phyloP scores from a whole-genome alignment of 805 yeast species.

The Candida yuanshanica region DNA sequence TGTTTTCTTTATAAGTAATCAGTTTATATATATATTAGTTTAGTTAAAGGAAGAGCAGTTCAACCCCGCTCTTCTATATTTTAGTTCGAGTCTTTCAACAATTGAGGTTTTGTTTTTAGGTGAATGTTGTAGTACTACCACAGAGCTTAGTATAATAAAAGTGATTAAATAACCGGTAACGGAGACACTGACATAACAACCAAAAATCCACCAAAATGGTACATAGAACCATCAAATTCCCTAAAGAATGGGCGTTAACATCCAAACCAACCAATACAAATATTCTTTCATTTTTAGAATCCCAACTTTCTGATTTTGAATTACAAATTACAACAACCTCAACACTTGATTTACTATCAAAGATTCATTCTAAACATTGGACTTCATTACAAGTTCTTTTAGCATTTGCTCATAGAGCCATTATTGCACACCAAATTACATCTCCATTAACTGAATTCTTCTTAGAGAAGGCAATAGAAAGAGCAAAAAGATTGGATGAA shows the following conservation, averaged over 20 bases:
- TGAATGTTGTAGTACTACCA: too few relatives aligned
- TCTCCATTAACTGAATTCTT: conserved; percentile 30
- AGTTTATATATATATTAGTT: neutral
- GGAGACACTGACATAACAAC: too few relatives aligned
- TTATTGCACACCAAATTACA: conserved; percentile 45
- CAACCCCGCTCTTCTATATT: too few relatives aligned
- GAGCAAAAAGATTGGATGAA: conserved; percentile 49
- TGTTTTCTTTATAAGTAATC: neutral
- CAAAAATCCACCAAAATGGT: too few relatives aligned
- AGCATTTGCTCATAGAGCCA: conserved; percentile 52
- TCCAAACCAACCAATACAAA: neutral
- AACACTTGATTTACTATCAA: conserved; percentile 23
- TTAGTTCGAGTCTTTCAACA: neutral
- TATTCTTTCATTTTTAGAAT: conserved; percentile 1
- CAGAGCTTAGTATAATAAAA: too few relatives aligned
- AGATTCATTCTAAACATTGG: conserved; percentile 26
- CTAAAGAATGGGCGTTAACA: neutral
- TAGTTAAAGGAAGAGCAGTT: neutral
- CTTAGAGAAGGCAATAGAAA: conserved; percentile 45
- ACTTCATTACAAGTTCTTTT: conserved; percentile 36
- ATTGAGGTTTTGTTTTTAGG: neutral
- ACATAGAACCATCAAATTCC: too few relatives aligned
- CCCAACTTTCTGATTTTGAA: conserved; percentile 19
- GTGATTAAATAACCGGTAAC: too few relatives aligned
- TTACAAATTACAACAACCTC: conserved; percentile 33